Percentiles rank a stretch among this genome's conserved stretches.
These are phyloP conservation scores for Daphne laureola DNA, from an alignment of 441 rosid species.

Conservation along the genomic window DNA sequence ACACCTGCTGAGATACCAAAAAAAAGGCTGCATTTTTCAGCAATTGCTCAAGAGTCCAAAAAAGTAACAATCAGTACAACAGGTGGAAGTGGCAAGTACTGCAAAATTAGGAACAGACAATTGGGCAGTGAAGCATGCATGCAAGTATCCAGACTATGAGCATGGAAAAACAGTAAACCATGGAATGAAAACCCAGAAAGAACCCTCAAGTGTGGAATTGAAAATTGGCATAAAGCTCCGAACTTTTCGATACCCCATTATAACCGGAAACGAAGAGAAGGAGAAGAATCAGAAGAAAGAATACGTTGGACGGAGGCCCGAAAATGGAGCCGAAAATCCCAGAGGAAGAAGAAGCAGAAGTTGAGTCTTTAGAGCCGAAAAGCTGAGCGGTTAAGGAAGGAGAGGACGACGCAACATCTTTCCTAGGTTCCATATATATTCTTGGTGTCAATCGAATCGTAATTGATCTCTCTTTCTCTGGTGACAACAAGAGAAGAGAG, in stretches of 20 bases:
- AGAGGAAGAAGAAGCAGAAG: constrained; percentile 43
- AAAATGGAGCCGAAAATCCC: constrained; percentile 63
- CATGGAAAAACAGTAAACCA: neutral
- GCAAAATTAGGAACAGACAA: neutral
- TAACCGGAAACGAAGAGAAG: neutral
- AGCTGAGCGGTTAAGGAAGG: constrained; percentile 58
- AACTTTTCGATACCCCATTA: neutral
- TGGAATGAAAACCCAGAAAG: neutral
- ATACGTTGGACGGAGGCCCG: constrained; percentile 54
- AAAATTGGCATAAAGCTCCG: too few relatives aligned
- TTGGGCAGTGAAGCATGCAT: constrained; percentile 7
- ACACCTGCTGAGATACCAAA: constrained; percentile 15
- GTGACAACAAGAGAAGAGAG: constrained; percentile 1
- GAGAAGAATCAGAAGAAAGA: neutral
- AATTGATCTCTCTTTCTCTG: constrained; percentile 14
- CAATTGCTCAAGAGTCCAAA: constrained; percentile 15
- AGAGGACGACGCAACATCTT: constrained; percentile 33
- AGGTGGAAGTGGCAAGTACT: too few relatives aligned
- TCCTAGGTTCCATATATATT: constrained; percentile 54
- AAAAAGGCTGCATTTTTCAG: too few relatives aligned
- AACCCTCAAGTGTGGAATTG: neutral
- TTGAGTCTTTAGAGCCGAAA: constrained; percentile 56
- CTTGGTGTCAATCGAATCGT: constrained; percentile 1
- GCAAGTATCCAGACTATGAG: neutral
- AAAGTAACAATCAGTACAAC: neutral